phyloP scores from a whole-genome alignment of 1,139 yeast genomes.

The Taphrina pruni region DNA sequence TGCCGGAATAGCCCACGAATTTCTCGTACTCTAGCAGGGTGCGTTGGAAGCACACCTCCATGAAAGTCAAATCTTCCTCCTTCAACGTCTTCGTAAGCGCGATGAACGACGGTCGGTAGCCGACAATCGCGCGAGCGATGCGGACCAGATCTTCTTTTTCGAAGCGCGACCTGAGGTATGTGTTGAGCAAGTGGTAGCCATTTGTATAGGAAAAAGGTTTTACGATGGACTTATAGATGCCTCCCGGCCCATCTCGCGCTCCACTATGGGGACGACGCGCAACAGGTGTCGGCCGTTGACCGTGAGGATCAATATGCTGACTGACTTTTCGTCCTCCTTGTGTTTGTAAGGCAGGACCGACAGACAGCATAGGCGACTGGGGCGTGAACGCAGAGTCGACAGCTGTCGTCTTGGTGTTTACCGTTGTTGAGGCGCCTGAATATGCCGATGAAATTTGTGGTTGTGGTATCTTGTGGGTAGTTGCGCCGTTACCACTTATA shows the following conservation, averaged over 20 bases:
- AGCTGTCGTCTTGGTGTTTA: background rate
- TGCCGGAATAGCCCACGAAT: conserved; percentile 81
- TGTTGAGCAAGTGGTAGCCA: conserved; percentile 82
- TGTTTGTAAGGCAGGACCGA: background rate
- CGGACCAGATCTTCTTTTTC: conserved; percentile 71
- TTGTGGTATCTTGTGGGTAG: background rate
- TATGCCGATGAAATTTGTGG: background rate
- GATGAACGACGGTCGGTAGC: conserved; percentile 86
- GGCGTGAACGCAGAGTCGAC: background rate
- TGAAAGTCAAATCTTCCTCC: conserved; percentile 87
- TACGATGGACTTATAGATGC: conserved; percentile 74
- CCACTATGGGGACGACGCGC: conserved; percentile 41
- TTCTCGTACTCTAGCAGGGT: conserved; percentile 87
- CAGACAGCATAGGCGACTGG: background rate
- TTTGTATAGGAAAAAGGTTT: conserved; percentile 87
- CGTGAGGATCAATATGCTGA: conserved; percentile 34
- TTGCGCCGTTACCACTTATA: background rate
- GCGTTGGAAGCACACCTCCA: conserved; percentile 95
- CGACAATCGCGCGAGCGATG: conserved; percentile 88
- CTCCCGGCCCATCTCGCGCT: conserved; percentile 52
- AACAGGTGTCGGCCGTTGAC: conserved; percentile 39
- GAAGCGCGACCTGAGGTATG: conserved; percentile 74
- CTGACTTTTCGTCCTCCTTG: conserved; percentile 1
- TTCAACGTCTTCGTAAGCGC: conserved; percentile 88
- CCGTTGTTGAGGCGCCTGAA: background rate